Base-by-base conservation (phyloP, 2,329 filamentous ascomycete species). In the Pyrenophora teres region DNA sequence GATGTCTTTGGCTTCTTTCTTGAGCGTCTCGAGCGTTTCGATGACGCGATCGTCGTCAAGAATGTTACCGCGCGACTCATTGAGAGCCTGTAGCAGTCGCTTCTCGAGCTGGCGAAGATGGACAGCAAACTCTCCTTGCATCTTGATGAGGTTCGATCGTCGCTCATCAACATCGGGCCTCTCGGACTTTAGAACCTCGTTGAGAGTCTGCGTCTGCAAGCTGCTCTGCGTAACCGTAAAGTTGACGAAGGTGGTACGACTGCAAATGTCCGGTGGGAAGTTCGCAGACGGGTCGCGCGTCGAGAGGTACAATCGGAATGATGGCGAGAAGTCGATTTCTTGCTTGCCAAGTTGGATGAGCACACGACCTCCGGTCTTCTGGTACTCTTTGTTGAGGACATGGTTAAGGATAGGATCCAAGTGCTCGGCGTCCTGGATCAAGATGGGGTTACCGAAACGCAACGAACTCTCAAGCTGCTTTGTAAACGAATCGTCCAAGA, bases 161-260 rank as follows among this genome's bases (percentile, higher is more conserved):
- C 94, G 86, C 79, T 97, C 92, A 71, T 99, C 94, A 15, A 99
- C 92, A 76, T 99, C 94, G 3, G 95, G 94, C 49, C 95, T 86
- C 80, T 99, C 94, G 12, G 92, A 96, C 75, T 97, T 97, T 68
- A 99, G 84, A 30, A 97, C 94, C 59, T 99, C 92, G 64, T 97
- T 97, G 62, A 99, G 85, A 1, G 94, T 97, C 76, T 99, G 94
- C 2, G 94, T 97, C 77, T 96, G 94, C 69, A 99, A 82, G 81
- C 93, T 97, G 83, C 94, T 97, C 78, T 97, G 93, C 4, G 94
- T 99, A 57, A 99, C 93, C 1, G 95, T 97, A 66, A 99, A 99
- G 77, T 99, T 99, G 82, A 99, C 94, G 76, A 99, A 96, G 0
- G 95, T 99, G 6, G 94, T 97, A 68, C 95, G 86, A 80, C 92